phyloP scores from a whole-genome alignment of 1,284 basidiomycete species.

The Rhodotorula glutinis region DNA sequence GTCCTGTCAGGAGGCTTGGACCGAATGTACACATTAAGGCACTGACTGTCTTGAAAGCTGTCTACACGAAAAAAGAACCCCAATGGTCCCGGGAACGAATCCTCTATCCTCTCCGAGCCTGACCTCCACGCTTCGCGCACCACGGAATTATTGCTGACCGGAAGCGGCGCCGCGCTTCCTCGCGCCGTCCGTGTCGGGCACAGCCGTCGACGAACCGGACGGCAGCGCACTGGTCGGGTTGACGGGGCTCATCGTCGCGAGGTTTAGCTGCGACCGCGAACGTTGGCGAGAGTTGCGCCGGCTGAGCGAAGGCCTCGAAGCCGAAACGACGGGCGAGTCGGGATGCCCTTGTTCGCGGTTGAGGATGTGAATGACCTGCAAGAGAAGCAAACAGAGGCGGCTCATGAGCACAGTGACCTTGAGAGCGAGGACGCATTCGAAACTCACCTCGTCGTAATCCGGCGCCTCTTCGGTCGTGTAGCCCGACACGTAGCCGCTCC shows the following conservation, averaged over 20 bases:
- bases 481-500: conserved; percentile 50
- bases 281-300: conserved; percentile 22
- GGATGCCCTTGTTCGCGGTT: conserved; percentile 32
- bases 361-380: conserved; percentile 36
- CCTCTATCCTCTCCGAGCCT: too few relatives aligned
- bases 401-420: too few relatives aligned
- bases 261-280: conserved; percentile 26
- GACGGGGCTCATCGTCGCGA: conserved; percentile 16
- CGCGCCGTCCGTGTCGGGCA: background rate
- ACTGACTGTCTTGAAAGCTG: too few relatives aligned
- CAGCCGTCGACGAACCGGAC: background rate
- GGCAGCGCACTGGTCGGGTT: conserved; percentile 1
- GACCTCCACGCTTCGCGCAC: too few relatives aligned
- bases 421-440: background rate
- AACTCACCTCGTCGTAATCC: conserved; percentile 52
- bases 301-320: background rate
- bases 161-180: conserved; percentile 1
- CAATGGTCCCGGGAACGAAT: background rate
- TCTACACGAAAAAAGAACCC: background rate
- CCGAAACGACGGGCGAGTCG: conserved; percentile 4
- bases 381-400: background rate
- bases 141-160: too few relatives aligned
- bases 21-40: too few relatives aligned
- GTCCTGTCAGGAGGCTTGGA: too few relatives aligned
- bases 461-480: conserved; percentile 51